phyloP scores from a whole-genome alignment of 2,329 filamentous ascomycete species.

The Phyllosticta paracitricarpa region DNA sequence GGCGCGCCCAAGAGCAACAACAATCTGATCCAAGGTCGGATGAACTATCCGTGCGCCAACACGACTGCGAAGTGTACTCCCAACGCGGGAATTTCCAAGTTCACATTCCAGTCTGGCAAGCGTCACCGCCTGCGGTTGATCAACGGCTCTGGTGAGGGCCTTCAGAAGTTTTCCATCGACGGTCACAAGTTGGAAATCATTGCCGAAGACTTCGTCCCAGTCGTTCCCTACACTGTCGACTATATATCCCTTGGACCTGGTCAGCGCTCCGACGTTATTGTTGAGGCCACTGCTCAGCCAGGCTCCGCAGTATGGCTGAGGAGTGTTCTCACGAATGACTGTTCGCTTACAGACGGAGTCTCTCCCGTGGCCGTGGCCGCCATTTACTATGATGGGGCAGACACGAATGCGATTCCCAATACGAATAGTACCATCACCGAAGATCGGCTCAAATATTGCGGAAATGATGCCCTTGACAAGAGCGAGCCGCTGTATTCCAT shows the following conservation, averaged over 20 bases:
- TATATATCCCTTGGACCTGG: slow-evolving; percentile 26
- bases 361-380: slow-evolving; percentile 36
- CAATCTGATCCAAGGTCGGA: slow-evolving; percentile 20
- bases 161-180: slow-evolving; percentile 35
- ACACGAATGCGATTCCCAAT: not conserved
- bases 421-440: not conserved
- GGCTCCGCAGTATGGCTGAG: slow-evolving; percentile 29
- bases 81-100: slow-evolving; percentile 19
- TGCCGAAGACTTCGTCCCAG: slow-evolving; percentile 32
- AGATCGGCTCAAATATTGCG: not conserved
- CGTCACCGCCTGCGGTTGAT: slow-evolving; percentile 34
- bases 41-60: slow-evolving; percentile 20
- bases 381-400: slow-evolving; percentile 50
- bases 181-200: slow-evolving; percentile 35
- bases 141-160: slow-evolving; percentile 31
- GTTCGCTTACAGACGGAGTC: not conserved
- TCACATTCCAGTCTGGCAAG: slow-evolving; percentile 30
- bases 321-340: slow-evolving; percentile 3
- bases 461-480: not conserved
- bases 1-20: slow-evolving; percentile 11
- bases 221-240: slow-evolving; percentile 30
- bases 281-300: slow-evolving; percentile 23
- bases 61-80: slow-evolving; percentile 16
- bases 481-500: not conserved
- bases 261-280: slow-evolving; percentile 31